Conservation (phyloP, 108 stramenopile species). For the Cylindrotheca fusiformis region DNA sequence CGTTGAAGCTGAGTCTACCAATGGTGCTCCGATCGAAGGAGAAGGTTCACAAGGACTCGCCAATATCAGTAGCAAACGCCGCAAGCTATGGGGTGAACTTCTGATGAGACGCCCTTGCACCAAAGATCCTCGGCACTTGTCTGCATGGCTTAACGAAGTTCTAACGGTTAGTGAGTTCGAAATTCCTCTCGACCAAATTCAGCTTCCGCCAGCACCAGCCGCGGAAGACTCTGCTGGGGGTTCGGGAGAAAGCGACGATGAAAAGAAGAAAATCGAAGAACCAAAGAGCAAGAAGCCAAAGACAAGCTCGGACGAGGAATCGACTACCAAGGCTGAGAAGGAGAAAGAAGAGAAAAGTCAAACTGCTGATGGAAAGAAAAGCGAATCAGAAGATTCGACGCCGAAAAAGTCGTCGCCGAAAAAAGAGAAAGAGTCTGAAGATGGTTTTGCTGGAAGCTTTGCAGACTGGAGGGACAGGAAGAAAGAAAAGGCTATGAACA, state of each 20-base stretch:
- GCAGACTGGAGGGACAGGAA: slow-evolving; percentile 58
- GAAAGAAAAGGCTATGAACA: slow-evolving; percentile 40
- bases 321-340: not conserved
- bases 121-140: slow-evolving; percentile 45
- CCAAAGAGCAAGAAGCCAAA: slow-evolving; percentile 21
- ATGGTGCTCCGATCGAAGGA: not conserved
- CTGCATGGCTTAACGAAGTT: slow-evolving; percentile 52
- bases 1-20: not conserved
- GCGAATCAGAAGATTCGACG: slow-evolving; percentile 1
- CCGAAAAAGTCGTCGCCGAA: slow-evolving; percentile 22
- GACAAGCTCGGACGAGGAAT: not conserved
- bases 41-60: slow-evolving; percentile 3
- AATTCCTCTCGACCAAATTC: slow-evolving; percentile 17
- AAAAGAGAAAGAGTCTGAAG: slow-evolving; percentile 34
- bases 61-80: slow-evolving; percentile 21
- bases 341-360: slow-evolving; percentile 8
- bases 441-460: slow-evolving; percentile 89
- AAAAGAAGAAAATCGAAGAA: slow-evolving; percentile 32
- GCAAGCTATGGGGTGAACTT: slow-evolving; percentile 37
- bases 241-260: not conserved
- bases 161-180: slow-evolving; percentile 52
- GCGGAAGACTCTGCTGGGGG: slow-evolving; percentile 8
- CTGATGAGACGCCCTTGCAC: slow-evolving; percentile 44
- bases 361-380: not conserved
- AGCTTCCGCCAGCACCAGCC: not conserved